A percentile compares a stretch with the other conserved stretches of the same genome.
Evolutionary conservation across 805 yeast genomes (phyloP).

Genomic region (Candida railenensis): DNA sequence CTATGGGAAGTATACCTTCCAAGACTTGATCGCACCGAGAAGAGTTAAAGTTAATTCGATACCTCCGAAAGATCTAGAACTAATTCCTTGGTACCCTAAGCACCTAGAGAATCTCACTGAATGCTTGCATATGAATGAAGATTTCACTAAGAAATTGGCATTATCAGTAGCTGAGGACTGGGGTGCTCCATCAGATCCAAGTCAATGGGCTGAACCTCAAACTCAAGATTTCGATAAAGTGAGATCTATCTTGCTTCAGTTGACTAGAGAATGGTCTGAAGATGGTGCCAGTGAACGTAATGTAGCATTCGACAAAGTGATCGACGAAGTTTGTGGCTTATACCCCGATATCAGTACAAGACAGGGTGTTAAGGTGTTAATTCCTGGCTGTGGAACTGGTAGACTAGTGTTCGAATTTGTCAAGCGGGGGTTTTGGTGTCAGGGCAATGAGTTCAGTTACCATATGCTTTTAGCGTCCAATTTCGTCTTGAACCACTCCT

Average conservation of each 20-base stretch:
- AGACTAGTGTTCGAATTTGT: constrained; percentile 58
- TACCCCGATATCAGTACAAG: constrained; percentile 39
- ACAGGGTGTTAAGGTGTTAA: constrained; percentile 43
- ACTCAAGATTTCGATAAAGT: constrained; percentile 55
- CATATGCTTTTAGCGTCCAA: constrained; percentile 62
- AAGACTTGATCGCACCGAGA: constrained; percentile 33
- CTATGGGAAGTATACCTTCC: constrained; percentile 32
- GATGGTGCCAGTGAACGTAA: constrained; percentile 51
- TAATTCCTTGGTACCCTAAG: constrained; percentile 50
- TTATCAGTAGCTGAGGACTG: constrained; percentile 44
- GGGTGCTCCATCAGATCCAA: constrained; percentile 43
- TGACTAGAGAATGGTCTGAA: constrained; percentile 60
- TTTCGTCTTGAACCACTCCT: constrained; percentile 50
- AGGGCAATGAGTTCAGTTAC: constrained; percentile 66
- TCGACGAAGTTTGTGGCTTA: constrained; percentile 28
- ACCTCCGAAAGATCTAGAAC: constrained; percentile 35
- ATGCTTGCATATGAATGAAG: constrained; percentile 45
- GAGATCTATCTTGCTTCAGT: constrained; percentile 52
- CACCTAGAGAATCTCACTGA: constrained; percentile 40
- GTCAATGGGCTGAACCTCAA: constrained; percentile 42
- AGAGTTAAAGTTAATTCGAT: constrained; percentile 26
- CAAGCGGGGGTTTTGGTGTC: constrained; percentile 54
- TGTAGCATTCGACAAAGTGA: constrained; percentile 35
- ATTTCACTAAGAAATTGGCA: constrained; percentile 45
- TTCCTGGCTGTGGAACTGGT: constrained; percentile 69